Evolutionary conservation across 2,329 filamentous ascomycete species (phyloP), one percentile per base, ranked within the genome.

Genomic region (Cadophora luteo-olivacea): DNA sequence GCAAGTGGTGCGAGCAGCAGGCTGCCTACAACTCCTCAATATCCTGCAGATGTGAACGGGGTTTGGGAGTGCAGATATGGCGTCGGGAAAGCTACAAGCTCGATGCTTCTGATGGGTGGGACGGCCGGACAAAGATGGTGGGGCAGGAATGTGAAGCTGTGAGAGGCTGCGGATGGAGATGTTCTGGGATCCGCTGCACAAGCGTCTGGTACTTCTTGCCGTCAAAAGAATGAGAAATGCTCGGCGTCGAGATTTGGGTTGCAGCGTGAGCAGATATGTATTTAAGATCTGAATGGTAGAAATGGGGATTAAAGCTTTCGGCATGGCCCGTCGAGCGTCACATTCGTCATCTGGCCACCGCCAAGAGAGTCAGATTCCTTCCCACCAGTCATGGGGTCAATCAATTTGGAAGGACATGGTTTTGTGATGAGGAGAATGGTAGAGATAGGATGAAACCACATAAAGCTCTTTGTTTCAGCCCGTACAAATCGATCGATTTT

Each of bases 321-420:
- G 60, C 29, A 52, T 33, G 32, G 48, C 29, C 61, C 61, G 61
- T 25, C 38, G 7, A 45, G 41, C 58, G 25, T 45, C 36, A 22
- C 12, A 55, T 54, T 64, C 61, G 61, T 64, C 61, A 64, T 64
- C 33, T 64, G 49, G 62, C 62, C 62, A 64, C 61, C 38, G 63
- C 63, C 63, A 65, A 65, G 63, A 48, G 14, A n/a, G 11, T 60
- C 11, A 60, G 33, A 41, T 60, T 38, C 12, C 14, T 38, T 45
- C 4, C 33, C 36, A 45, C 33, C 36, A 25, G 57, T 60, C 57
- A 45, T 41, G 57, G 36, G 57, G 16, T 33, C 24, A 19, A 45
- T 32, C 33, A n/a, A 12, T 19, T 29, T 49, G 45, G 45, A 49
- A 49, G 5, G n/a, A 22, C 41, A 16, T 16, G 3, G 2, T 45